Percentiles rank a stretch among this genome's conserved stretches.
Evolutionary conservation across 352 stramenopile species (phyloP).

Genomic region (Peronosclerospora sorghi): DNA sequence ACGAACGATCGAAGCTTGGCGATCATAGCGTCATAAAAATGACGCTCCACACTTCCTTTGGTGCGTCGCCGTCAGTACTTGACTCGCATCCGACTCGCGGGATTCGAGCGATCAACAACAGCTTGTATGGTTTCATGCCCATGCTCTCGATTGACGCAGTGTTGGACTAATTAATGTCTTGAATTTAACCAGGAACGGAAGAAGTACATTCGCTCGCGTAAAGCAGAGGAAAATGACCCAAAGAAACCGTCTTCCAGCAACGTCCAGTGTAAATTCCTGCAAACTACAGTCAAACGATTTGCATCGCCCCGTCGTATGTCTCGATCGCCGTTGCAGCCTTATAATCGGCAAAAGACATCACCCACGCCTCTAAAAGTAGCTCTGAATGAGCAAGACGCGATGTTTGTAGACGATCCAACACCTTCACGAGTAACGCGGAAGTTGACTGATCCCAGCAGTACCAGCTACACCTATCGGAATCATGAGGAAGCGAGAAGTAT

Average conservation of each 20-base stretch:
- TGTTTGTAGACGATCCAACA: constrained; percentile 2
- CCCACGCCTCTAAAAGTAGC: constrained; percentile 12
- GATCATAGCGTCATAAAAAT: constrained; percentile 62
- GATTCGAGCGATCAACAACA: constrained; percentile 79
- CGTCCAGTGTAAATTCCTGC: constrained; percentile 64
- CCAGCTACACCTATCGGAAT: constrained; percentile 7
- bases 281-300: constrained; percentile 46
- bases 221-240: constrained; percentile 31
- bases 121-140: constrained; percentile 28
- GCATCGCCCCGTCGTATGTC: constrained; percentile 2
- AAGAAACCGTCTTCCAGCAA: constrained; percentile 13
- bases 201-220: constrained; percentile 42
- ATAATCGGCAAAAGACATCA: constrained; percentile 24
- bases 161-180: constrained; percentile 2
- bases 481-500: constrained; percentile 16
- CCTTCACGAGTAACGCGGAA: constrained; percentile 7
- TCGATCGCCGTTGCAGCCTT: constrained; percentile 29
- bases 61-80: constrained; percentile 19
- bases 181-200: constrained; percentile 33
- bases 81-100: constrained; percentile 41
- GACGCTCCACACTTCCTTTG: constrained; percentile 59
- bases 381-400: neutral
- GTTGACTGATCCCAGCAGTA: constrained; percentile 6
- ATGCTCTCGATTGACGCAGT: too few species aligned
- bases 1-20: constrained; percentile 51